Base-by-base conservation (phyloP, 768 basidiomycete species). In the Cyclocybe cylindracea region DNA sequence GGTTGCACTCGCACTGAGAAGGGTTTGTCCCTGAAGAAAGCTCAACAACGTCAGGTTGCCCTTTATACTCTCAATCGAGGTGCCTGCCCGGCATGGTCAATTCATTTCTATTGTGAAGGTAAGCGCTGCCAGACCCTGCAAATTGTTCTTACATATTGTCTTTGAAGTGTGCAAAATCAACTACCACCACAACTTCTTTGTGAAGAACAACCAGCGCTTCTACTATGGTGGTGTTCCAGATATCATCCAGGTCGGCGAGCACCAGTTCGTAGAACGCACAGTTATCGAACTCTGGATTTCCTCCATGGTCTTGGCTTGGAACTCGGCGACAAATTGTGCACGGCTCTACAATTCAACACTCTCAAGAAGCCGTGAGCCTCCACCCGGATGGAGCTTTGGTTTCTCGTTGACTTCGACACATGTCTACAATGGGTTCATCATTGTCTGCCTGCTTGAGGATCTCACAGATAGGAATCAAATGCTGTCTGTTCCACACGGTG, bases 271-370 rank as follows among this genome's bases (percentile, higher is more conserved):
- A 5, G 53, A 48, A 16, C 39, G 38, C 5, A 48, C 14, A 38
- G 46, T 54, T 2, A 48, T 48, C 16, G 34, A 54, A 10, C 18
- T 36, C 6, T 54, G 53, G 53, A 54, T 43, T 13, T 35, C 19
- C n/a, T 10, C 31, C 16, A 48, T 48, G 40, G 8, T 43, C 13
- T 31, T 48, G 7, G 14, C 53, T 4, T 54, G 53, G 57, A 39
- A 38, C 14, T 55, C 49, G 4, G 53, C 49, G n/a, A 46, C 53
- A 2, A 58, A 58, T 39, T 54, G 45, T 36, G 53, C 57, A n/a
- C 44, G 45, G 16, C 40, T 51, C 7, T 58, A 58, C 32, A 51
- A 54, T 29, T 33, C 41, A 14, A 38, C 44, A 7, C 32, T 53
- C n/a, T 32, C 40, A 31, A 16, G 14, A 11, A 13, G 39, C 8